Percentiles rank a stretch among this genome's conserved stretches.
These are phyloP conservation scores for Nothophytophthora sp. DNA, from an alignment of 352 stramenopile genomes.

Conservation along the genomic window DNA sequence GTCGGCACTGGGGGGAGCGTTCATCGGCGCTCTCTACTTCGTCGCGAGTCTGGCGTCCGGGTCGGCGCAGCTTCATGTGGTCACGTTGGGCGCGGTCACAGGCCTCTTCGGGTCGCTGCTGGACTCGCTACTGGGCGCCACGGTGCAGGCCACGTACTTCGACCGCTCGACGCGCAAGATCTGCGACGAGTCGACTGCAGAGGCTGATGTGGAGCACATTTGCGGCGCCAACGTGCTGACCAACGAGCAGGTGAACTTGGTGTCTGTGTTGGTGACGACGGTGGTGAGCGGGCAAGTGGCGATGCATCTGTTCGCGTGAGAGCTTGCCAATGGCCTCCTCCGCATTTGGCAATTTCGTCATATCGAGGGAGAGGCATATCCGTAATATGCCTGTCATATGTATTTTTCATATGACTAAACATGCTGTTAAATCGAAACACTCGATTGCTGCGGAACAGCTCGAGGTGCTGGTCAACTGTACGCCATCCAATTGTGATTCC, in stretches of 20 bases:
- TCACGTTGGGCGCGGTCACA: conserved; percentile 54
- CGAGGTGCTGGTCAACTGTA: no score
- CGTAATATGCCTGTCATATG: no score
- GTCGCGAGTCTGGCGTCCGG: conserved; percentile 33
- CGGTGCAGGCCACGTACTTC: conserved; percentile 78
- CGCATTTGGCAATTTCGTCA: no score
- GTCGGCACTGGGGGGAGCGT: conserved; percentile 82
- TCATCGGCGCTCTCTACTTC: conserved; percentile 86
- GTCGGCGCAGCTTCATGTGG: conserved; percentile 45
- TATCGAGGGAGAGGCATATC: no score
- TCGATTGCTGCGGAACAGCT: no score
- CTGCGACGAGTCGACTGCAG: conserved; percentile 33
- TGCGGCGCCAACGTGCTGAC: conserved; percentile 48
- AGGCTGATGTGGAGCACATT: conserved; percentile 15
- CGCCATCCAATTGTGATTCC: no score
- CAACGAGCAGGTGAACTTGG: conserved; percentile 79
- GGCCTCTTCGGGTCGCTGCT: conserved; percentile 79
- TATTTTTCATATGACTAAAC: no score
- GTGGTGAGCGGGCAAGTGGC: conserved; percentile 44
- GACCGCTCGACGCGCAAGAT: conserved; percentile 56
- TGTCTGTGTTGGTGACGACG: conserved; percentile 65
- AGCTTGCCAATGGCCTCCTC: not conserved
- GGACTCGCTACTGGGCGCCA: conserved; percentile 85
- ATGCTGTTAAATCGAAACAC: no score
- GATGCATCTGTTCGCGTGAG: conserved; percentile 35